phyloP scores from a whole-genome alignment of 345 rosid genomes.

The Combretum micranthum region DNA sequence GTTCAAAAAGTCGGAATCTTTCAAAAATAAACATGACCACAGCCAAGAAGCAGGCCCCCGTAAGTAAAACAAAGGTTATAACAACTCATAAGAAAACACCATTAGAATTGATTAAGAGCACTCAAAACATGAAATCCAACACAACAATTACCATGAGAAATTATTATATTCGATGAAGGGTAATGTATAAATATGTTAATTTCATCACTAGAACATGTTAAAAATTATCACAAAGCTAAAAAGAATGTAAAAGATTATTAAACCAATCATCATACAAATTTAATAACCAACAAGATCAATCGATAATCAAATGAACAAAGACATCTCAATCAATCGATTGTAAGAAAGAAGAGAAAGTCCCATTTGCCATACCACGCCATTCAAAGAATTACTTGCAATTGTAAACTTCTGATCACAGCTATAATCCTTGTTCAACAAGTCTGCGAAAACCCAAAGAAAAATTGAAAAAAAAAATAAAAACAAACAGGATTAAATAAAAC shows the following conservation, averaged over 20 bases:
- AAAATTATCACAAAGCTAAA: not conserved
- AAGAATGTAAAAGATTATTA: not conserved
- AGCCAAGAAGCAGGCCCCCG: too few species aligned
- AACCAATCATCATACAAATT: not conserved
- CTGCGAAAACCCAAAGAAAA: conserved; percentile 14
- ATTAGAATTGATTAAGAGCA: too few species aligned
- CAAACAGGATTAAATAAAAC: not conserved
- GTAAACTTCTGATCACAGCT: conserved; percentile 34
- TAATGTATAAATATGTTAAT: not conserved
- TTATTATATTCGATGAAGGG: not conserved
- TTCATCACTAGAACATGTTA: not conserved
- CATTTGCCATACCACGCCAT: conserved; percentile 32
- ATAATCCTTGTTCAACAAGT: conserved; percentile 41
- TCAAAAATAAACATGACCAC: too few species aligned
- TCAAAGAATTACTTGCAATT: conserved; percentile 18
- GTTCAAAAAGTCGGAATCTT: too few species aligned
- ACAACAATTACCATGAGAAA: too few species aligned
- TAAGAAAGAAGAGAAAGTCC: not conserved
- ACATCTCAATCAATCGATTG: not conserved
- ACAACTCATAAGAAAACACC: too few species aligned
- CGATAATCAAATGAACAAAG: not conserved
- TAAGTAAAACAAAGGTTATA: too few species aligned
- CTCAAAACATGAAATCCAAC: too few species aligned
- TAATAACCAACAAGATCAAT: not conserved
- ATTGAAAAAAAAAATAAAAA: not conserved